These are phyloP conservation scores for Penicillium pulvis DNA, from an alignment of 495 filamentous ascomycete species.

Conservation along the genomic window DNA sequence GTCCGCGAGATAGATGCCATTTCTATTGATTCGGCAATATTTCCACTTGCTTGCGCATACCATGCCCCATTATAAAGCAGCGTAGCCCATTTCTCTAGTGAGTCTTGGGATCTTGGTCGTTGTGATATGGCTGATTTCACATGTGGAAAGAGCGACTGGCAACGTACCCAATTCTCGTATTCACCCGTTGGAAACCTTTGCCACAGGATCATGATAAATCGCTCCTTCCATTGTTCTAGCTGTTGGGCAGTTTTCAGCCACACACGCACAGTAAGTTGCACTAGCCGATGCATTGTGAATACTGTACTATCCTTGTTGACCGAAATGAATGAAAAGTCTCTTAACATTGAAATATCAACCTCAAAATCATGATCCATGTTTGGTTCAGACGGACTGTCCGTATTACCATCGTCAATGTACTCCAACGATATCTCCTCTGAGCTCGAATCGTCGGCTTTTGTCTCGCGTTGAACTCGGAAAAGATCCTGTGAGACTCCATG, in stretches of 20 bases:
- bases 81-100: slow-evolving; percentile 21
- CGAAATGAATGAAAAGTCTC: background rate
- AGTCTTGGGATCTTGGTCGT: slow-evolving; percentile 14
- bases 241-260: slow-evolving; percentile 32
- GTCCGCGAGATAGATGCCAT: background rate
- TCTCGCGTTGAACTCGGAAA: background rate
- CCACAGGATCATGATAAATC: slow-evolving; percentile 39
- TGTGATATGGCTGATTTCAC: slow-evolving; percentile 17
- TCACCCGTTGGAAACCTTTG: slow-evolving; percentile 42
- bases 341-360: background rate
- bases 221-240: slow-evolving; percentile 33
- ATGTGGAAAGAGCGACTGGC: slow-evolving; percentile 32
- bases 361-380: background rate
- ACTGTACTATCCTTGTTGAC: background rate
- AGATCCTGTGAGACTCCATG: background rate
- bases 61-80: slow-evolving; percentile 22
- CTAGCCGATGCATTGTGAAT: slow-evolving; percentile 23
- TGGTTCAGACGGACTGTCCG: no score
- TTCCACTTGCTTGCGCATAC: slow-evolving; percentile 11
- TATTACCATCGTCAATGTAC: slow-evolving; percentile 1
- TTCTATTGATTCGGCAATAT: background rate
- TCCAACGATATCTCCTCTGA: background rate
- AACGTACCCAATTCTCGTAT: slow-evolving; percentile 32
- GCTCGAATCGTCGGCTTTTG: slow-evolving; percentile 14
- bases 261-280: slow-evolving; percentile 22